Evolutionary conservation across 192 early-diverging fungal genomes (phyloP), one percentile per base, ranked within the genome.

Genomic region (Blastocladiella britannica): DNA sequence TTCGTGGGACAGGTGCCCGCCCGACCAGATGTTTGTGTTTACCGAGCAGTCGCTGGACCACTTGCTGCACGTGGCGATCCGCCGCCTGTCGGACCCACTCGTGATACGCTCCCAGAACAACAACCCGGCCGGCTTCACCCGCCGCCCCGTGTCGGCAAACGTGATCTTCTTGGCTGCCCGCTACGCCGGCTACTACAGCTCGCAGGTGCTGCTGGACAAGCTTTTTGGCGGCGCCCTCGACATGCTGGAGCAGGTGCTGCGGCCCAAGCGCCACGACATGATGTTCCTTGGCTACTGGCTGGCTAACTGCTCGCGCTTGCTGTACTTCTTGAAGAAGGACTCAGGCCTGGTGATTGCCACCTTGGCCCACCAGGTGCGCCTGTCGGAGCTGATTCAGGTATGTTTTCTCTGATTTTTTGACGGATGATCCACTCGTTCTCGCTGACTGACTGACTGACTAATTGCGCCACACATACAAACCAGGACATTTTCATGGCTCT

Each of bases 11-110:
- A 71, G 65, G 18, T 87, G 89, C 67, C 68, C 77, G 62, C 80
- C 81, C 15, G 85, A 90, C 70, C 89, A 97, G 66, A 97, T 97
- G 93, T 84, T 89, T 72, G 91, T 93, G n/a, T 89, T 93, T 66
- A 81, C 82, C 54, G 74, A 72, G 56, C 72, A 78, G 27, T 79
- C 79, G 6, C 69, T 89, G 52, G 72, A 77, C 12, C 73, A 75
- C 57, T 83, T 92, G 55, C 75, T 95, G 30, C 67, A 83, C 54
- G 74, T 77, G 0, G 75, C 81, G 20, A 75, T 95, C 59, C 74
- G 68, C 15, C 12, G n/a, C 12, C 37, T 47, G 15, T 9, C 37
- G 2, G 37, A 47, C 37, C 37, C 37, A 20, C 15, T 20, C 37
- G 37, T 47, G 37, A 47, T 47, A 9, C 37, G 37, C 12, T 47